Evolutionary conservation across 805 yeast species (phyloP).

Genomic region (Teunomyces lycoperdinae): DNA sequence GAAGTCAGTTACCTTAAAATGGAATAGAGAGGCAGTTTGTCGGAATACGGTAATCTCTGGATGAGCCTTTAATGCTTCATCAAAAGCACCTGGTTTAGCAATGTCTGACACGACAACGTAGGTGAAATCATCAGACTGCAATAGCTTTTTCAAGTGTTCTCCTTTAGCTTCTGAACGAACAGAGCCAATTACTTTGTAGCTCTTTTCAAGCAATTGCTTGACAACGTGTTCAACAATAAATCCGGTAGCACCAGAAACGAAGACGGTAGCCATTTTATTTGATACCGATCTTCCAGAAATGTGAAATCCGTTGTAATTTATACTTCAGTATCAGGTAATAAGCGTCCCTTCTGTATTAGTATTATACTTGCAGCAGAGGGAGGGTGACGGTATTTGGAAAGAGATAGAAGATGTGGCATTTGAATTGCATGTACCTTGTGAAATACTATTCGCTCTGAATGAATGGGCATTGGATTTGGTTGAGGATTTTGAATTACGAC

Average conservation of each 20-base stretch:
- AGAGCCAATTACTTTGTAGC: constrained; percentile 45
- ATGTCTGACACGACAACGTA: constrained; percentile 24
- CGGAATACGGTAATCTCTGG: constrained; percentile 26
- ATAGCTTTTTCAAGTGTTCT: constrained; percentile 17
- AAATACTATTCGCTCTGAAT: too few relatives aligned
- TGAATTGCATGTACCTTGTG: background rate
- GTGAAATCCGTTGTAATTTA: background rate
- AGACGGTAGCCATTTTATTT: constrained; percentile 16
- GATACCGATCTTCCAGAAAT: background rate
- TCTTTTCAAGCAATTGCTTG: constrained; percentile 33
- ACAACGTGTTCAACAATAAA: constrained; percentile 48
- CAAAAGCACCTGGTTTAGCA: constrained; percentile 22
- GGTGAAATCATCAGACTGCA: constrained; percentile 16
- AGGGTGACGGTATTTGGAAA: background rate
- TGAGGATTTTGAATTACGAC: too few relatives aligned
- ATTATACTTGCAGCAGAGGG: background rate
- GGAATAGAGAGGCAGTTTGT: constrained; percentile 36
- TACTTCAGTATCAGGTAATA: background rate
- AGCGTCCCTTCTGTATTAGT: background rate
- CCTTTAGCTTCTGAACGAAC: constrained; percentile 43
- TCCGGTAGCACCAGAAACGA: constrained; percentile 54
- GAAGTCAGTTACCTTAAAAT: constrained; percentile 13
- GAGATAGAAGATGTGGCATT: background rate
- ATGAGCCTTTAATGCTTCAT: constrained; percentile 22
- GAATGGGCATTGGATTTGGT: too few relatives aligned